A percentile compares a stretch with the other conserved stretches of the same genome.
Evolutionary conservation across 768 basidiomycete species (phyloP).

Genomic region (Russula sp.): DNA sequence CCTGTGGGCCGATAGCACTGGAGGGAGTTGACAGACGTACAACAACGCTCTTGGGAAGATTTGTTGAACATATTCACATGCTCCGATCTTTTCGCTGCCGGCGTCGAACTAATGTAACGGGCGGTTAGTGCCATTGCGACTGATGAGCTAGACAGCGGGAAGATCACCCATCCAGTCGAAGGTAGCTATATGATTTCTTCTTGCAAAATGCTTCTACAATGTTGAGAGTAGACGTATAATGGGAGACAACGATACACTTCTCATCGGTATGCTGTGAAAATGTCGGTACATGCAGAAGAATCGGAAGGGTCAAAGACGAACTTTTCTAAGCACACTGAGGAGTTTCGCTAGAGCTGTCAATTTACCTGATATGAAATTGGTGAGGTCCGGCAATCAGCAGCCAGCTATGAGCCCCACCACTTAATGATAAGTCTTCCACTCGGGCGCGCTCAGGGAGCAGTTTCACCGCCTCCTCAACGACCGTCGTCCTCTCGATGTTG

Average conservation of each 20-base stretch:
- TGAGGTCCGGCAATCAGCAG: constrained; percentile 12
- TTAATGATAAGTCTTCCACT: constrained; percentile 69
- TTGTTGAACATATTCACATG: constrained; percentile 88
- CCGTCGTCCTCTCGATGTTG: constrained; percentile 40
- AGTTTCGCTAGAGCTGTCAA: constrained; percentile 60
- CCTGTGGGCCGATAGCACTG: neutral
- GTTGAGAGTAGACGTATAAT: constrained; percentile 92
- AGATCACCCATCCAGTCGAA: constrained; percentile 80
- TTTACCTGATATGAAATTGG: constrained; percentile 52
- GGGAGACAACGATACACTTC: constrained; percentile 95
- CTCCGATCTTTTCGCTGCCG: constrained; percentile 71
- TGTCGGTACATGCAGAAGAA: neutral
- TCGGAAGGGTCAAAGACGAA: constrained; percentile 26
- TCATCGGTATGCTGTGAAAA: constrained; percentile 64
- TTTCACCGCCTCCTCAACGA: constrained; percentile 53
- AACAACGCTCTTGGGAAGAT: constrained; percentile 61
- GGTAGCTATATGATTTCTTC: constrained; percentile 66
- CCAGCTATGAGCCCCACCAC: constrained; percentile 45
- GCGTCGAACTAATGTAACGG: constrained; percentile 53
- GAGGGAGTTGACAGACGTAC: constrained; percentile 39
- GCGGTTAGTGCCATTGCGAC: constrained; percentile 5
- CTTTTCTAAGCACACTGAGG: constrained; percentile 54
- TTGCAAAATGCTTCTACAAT: constrained; percentile 85
- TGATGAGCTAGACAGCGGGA: neutral
- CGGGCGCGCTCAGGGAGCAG: constrained; percentile 54